Conservation (phyloP, 2,329 filamentous ascomycete species). For the Pestalotiopsis sp. region DNA sequence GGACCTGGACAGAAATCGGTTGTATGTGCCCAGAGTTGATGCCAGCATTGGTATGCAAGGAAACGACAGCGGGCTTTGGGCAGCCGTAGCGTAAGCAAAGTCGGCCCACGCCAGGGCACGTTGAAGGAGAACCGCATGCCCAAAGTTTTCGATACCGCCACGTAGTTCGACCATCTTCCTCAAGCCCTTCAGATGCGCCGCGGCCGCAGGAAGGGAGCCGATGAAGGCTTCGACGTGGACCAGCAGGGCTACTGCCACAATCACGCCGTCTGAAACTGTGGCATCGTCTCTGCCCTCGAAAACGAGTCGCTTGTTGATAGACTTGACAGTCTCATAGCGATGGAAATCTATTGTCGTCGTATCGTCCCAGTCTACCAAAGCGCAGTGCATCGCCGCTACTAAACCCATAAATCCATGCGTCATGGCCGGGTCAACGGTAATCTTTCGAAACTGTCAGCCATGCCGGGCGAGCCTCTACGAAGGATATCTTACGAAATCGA, state of each 20-base stretch:
- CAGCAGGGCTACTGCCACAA: slow-evolving; percentile 34
- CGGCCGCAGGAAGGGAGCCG: slow-evolving; percentile 31
- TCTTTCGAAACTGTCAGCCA: slow-evolving; percentile 21
- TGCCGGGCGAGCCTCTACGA: not conserved
- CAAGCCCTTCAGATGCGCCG: slow-evolving; percentile 34
- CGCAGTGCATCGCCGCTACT: slow-evolving; percentile 37
- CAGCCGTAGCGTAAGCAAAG: slow-evolving; percentile 35
- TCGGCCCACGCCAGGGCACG: slow-evolving; percentile 36
- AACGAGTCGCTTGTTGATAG: slow-evolving; percentile 34
- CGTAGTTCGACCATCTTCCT: slow-evolving; percentile 35
- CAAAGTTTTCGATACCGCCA: slow-evolving; percentile 33
- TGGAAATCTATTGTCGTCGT: slow-evolving; percentile 37
- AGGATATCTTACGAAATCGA: slow-evolving; percentile 28
- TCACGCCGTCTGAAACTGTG: slow-evolving; percentile 34
- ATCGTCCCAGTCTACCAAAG: slow-evolving; percentile 34
- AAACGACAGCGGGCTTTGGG: slow-evolving; percentile 31
- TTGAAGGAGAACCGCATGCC: slow-evolving; percentile 33
- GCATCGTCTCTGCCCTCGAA: slow-evolving; percentile 31
- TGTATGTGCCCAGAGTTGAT: slow-evolving; percentile 29
- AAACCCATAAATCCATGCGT: slow-evolving; percentile 36
- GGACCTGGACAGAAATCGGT: slow-evolving; percentile 30
- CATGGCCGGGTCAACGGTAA: slow-evolving; percentile 33
- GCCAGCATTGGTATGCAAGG: slow-evolving; percentile 33
- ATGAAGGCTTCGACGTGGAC: slow-evolving; percentile 36
- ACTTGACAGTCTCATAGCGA: slow-evolving; percentile 35